These are phyloP conservation scores for Quercus phellos DNA, from an alignment of 331 rosid species.

Conservation along the genomic window DNA sequence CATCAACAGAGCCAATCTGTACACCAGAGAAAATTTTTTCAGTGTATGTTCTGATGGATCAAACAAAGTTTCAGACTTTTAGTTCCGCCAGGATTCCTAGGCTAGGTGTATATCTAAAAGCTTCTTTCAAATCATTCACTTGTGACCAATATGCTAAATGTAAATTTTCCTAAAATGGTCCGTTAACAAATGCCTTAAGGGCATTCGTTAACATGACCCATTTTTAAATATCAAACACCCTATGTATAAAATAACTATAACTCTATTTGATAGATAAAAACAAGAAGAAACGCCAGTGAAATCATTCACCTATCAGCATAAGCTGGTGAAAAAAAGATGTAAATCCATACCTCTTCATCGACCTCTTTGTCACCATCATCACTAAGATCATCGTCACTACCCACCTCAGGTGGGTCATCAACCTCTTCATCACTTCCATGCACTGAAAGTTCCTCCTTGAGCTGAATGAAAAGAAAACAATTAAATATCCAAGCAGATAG, in stretches of 20 bases:
- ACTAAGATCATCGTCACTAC: slow-evolving; percentile 88
- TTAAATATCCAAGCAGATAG: slow-evolving; percentile 6
- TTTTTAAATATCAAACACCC: too few relatives aligned
- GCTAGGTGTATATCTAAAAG: too few relatives aligned
- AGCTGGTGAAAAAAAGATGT: not conserved
- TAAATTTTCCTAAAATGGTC: too few relatives aligned
- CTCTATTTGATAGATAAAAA: too few relatives aligned
- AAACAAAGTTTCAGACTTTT: not conserved
- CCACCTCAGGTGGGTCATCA: slow-evolving; percentile 67
- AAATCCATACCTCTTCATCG: slow-evolving; percentile 65
- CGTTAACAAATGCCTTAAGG: too few relatives aligned
- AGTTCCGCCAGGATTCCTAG: not conserved
- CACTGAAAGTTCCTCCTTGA: slow-evolving; percentile 76
- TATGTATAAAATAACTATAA: too few relatives aligned
- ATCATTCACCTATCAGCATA: not conserved
- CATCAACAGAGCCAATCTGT: slow-evolving; percentile 92
- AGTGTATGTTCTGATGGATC: not conserved
- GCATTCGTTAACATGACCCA: too few relatives aligned
- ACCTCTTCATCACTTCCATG: slow-evolving; percentile 94
- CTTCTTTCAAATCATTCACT: too few relatives aligned
- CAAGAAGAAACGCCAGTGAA: too few relatives aligned
- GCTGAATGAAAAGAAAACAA: slow-evolving; percentile 34
- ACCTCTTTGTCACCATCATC: slow-evolving; percentile 44
- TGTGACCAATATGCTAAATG: too few relatives aligned
- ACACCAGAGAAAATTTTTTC: not conserved